Base-by-base conservation (phyloP, 225 moss, liverwort and hornwort species). In the Polytrichum commune region DNA sequence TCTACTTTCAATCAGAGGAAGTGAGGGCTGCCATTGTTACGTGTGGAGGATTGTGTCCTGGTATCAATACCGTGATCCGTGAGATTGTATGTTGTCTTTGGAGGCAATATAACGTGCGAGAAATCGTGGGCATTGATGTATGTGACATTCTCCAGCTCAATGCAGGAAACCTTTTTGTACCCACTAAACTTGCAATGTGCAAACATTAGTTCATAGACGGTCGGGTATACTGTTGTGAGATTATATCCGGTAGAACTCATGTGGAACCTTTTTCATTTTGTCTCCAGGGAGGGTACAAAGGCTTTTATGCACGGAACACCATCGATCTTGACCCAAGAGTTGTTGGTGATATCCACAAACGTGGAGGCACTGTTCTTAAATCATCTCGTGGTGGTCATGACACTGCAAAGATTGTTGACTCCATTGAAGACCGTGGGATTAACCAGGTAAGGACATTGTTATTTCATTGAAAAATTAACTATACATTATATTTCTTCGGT, bases 21-120 rank as follows among this genome's bases (percentile, higher is more conserved):
- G 90, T 93, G 73, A 85, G 75, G 79, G 90, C 90, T 13, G 89
- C 89, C 67, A 87, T 93, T 68, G 93, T 93, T 18, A 93, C 93
- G 13, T 93, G 93, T 35, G 93, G 93, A 53, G 93, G 93, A 54
- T 75, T 93, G 35, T 93, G 93, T 71, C 93, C 93, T 6, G 93
- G 93, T 26, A 90, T 93, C 60, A 93, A 93, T 72, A 93, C 90
- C 13, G 89, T 93, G 19, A 82, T 93, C 55, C 86, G 93, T 46
- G 93, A 93, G 85, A 83, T 93, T 56, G 93, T 93, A 56, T 89
- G 81, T 66, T 73, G 84, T 16, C 83, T 93, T 46, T 90, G 90
- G 90, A 62, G 65, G 29, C 87, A 90, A 57, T 93, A 93, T 7
- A 78, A 79, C 1, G 93, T 93, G 81, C 86, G 85, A 27, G 81